phyloP scores from a whole-genome alignment of 1,139 yeast genomes.

The Pichia sp. region DNA sequence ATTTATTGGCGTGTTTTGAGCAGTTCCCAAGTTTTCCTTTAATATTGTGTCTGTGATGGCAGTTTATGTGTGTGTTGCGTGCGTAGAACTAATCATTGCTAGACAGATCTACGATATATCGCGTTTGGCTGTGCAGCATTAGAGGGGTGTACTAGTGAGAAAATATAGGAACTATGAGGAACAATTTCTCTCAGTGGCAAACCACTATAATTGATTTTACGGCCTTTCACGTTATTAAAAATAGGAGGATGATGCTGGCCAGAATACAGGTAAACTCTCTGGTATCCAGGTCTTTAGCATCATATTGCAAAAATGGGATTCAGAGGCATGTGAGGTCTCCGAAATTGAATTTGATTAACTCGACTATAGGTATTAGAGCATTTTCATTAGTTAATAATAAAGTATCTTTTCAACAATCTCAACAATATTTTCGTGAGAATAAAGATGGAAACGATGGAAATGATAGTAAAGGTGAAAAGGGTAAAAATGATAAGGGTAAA shows the following conservation, averaged over 20 bases:
- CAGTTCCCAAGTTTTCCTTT: no score
- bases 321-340: not conserved
- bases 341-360: not conserved
- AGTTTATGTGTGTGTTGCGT: no score
- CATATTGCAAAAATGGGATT: not conserved
- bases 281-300: not conserved
- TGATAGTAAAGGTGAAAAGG: conserved; percentile 6
- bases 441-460: conserved; percentile 10
- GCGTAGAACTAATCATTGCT: no score
- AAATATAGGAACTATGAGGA: not conserved
- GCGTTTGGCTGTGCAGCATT: no score
- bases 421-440: conserved; percentile 1
- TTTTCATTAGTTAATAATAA: not conserved
- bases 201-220: no score
- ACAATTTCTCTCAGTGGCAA: not conserved
- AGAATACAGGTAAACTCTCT: not conserved
- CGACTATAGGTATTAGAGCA: not conserved
- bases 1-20: no score
- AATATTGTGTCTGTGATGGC: no score
- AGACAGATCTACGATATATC: no score
- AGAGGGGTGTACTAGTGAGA: no score
- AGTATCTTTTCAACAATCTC: conserved; percentile 1
- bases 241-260: not conserved
- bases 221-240: not conserved
- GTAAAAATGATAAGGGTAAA: conserved; percentile 5